phyloP scores from a whole-genome alignment of 148 eudicot species.

The Rhododendron vialii region DNA sequence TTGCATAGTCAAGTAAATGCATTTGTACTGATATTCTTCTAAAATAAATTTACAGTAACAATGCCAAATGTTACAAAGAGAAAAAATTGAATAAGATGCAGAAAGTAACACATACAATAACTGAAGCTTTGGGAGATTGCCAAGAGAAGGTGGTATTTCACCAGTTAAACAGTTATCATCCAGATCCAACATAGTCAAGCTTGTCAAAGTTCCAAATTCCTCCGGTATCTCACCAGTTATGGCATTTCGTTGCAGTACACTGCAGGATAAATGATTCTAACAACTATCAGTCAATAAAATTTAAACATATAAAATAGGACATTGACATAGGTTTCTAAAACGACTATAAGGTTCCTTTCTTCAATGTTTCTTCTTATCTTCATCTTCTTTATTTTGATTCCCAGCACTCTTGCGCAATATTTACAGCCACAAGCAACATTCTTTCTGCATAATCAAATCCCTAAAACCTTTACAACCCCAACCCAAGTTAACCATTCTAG shows the following conservation, averaged over 20 bases:
- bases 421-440: neutral
- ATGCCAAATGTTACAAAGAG: neutral
- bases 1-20: constrained; percentile 8
- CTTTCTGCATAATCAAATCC: neutral
- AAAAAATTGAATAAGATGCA: neutral
- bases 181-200: constrained; percentile 67
- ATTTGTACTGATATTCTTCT: constrained; percentile 1
- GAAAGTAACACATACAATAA: constrained; percentile 61
- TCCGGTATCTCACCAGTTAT: constrained; percentile 74
- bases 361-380: neutral
- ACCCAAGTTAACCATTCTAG: neutral
- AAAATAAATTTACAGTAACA: constrained; percentile 1
- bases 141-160: constrained; percentile 80
- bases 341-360: neutral
- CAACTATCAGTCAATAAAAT: neutral
- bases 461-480: neutral
- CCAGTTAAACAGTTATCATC: constrained; percentile 69
- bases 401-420: neutral
- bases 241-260: constrained; percentile 67
- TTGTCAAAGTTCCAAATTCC: constrained; percentile 66
- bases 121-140: constrained; percentile 67
- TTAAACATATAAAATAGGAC: neutral
- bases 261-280: constrained; percentile 25
- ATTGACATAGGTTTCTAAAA: neutral
- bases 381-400: neutral